These are phyloP conservation scores for Mychonastes homosphaera DNA, from an alignment of 139 green algal species.

Conservation along the genomic window DNA sequence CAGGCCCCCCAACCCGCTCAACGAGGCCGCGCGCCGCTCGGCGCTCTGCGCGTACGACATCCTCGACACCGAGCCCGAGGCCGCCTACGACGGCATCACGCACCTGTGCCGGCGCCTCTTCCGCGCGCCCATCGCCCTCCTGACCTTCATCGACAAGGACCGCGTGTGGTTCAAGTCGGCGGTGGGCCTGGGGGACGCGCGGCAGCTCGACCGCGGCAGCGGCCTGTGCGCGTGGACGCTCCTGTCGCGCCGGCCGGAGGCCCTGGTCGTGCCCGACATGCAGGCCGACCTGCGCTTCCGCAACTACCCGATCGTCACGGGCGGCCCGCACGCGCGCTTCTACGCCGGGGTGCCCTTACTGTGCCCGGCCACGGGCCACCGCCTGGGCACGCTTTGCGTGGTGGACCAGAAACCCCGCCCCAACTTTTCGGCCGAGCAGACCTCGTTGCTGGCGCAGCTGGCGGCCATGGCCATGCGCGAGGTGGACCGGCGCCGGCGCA, in stretches of 20 bases:
- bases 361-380: neutral
- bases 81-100: slow-evolving; percentile 20
- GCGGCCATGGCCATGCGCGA: slow-evolving; percentile 20
- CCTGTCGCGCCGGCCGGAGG: slow-evolving; percentile 15
- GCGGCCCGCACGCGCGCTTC: slow-evolving; percentile 14
- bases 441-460: slow-evolving; percentile 15
- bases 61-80: slow-evolving; percentile 24
- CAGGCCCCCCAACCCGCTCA: too few species aligned
- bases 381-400: slow-evolving; percentile 19
- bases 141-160: slow-evolving; percentile 22
- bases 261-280: slow-evolving; percentile 18
- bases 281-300: slow-evolving; percentile 15
- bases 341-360: slow-evolving; percentile 17
- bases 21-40: slow-evolving; percentile 12
- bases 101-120: slow-evolving; percentile 17
- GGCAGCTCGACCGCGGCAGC: slow-evolving; percentile 9
- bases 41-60: slow-evolving; percentile 13
- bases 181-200: slow-evolving; percentile 8
- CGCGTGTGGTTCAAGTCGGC: slow-evolving; percentile 22
- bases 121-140: slow-evolving; percentile 18
- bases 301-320: slow-evolving; percentile 13
- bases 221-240: slow-evolving; percentile 21
- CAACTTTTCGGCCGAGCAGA: slow-evolving; percentile 11
- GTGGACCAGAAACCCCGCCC: slow-evolving; percentile 8
- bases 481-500: slow-evolving; percentile 16